Evolutionary conservation across 768 basidiomycete genomes (phyloP), one percentile per base, ranked within the genome.

Genomic region (Pleurotus platypus): DNA sequence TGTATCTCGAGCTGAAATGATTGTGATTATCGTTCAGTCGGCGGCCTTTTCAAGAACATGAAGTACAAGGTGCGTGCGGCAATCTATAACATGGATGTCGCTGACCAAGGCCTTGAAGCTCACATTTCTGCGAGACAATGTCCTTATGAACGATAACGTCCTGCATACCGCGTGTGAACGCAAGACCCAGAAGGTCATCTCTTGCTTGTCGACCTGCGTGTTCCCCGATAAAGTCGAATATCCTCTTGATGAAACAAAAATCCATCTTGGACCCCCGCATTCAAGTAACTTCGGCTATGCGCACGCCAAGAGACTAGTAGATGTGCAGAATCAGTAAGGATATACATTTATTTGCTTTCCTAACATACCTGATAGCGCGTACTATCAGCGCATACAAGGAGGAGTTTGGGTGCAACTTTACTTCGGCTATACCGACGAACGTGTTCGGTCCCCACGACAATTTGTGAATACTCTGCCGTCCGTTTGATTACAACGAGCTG

Each of bases 381-480:
- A 18, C 16, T 1, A 45, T 15, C 24, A 95, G 94, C 61, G 95
- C 95, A 0, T 98, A 98, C 80, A 89, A 94, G 74, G 93, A 96
- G 62, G 89, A 98, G 70, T 96, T 88, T 64, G 95, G 94, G 16
- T 86, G 86, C 74, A 93, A 92, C 72, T 98, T 97, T 68, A 97
- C 94, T 3, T 92, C 93, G 42, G 94, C 94, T 12, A 98, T 98
- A 66, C 95, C 96, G 1, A 98, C 96, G 9, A 97, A 95, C 68
- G 86, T 98, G n/a, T 98, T 98, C 67, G 95, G 95, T 12, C 92
- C 91, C 4, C 71, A 92, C 66, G 95, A 97, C 73, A 98, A 98
- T 76, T 98, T 90, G 92, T 90, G 61, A 57, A 80, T 67, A 35
- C 13, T 18, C 47, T 37, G 24, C 55, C 22, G 18, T 6, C 12